phyloP scores from a whole-genome alignment of 2,329 filamentous ascomycete genomes.

The Parascedosporium putredinis region DNA sequence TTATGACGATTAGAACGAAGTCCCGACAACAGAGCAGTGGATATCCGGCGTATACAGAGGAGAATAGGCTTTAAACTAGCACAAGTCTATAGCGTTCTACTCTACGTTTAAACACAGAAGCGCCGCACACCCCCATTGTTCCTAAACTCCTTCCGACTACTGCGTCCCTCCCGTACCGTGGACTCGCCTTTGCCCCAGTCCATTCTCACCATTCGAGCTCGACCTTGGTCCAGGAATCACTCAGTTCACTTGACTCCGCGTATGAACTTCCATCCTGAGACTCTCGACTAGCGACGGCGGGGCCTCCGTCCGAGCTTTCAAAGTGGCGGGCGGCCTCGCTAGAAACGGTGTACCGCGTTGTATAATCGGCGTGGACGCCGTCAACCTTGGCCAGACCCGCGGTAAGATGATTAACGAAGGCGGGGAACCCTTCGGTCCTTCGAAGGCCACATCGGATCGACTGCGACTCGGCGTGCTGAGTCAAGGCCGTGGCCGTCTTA shows the following conservation, averaged over 20 bases:
- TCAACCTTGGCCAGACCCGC: slow-evolving; percentile 25
- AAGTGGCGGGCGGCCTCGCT: slow-evolving; percentile 9
- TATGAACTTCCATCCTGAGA: too few species aligned
- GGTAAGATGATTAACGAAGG: slow-evolving; percentile 28
- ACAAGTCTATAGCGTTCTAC: too few species aligned
- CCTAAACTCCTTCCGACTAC: too few species aligned
- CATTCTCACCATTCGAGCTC: too few species aligned
- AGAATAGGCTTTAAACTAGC: neutral
- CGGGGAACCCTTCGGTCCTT: slow-evolving; percentile 25
- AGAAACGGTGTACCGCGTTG: slow-evolving; percentile 16
- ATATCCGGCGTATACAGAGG: neutral
- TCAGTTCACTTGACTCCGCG: too few species aligned
- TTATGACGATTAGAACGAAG: slow-evolving; percentile 3
- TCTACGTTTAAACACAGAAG: too few species aligned
- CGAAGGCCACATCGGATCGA: slow-evolving; percentile 31
- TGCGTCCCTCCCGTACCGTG: too few species aligned
- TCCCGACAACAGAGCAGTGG: neutral
- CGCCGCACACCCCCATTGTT: too few species aligned
- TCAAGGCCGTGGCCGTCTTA: slow-evolving; percentile 29
- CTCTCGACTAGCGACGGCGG: too few species aligned
- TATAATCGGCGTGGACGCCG: slow-evolving; percentile 13
- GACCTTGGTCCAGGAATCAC: too few species aligned
- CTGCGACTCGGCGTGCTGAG: slow-evolving; percentile 37
- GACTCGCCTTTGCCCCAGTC: too few species aligned
- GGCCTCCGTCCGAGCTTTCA: neutral